Conservation (phyloP, 257 asterid species). For the Paraleonurus japonicus region DNA sequence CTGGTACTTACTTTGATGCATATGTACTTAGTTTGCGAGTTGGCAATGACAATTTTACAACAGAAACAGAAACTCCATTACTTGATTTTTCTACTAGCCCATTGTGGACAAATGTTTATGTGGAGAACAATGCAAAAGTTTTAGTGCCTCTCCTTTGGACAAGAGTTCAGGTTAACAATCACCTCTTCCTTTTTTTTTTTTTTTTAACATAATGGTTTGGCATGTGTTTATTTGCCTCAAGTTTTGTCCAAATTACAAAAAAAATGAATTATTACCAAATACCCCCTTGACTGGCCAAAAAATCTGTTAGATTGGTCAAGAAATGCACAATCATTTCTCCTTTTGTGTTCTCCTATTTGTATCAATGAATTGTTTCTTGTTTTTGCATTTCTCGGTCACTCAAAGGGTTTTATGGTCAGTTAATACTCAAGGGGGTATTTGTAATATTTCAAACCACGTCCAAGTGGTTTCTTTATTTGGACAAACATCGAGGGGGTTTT, state of each 20-base stretch:
- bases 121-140: conserved; percentile 92
- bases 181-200: neutral
- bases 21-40: conserved; percentile 90
- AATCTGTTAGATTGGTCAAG: neutral
- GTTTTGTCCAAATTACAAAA: neutral
- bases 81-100: conserved; percentile 93
- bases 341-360: neutral
- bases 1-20: conserved; percentile 96
- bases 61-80: conserved; percentile 96
- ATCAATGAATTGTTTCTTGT: neutral
- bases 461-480: neutral
- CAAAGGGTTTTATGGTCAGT: neutral
- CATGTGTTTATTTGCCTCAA: conserved; percentile 6
- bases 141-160: conserved; percentile 97
- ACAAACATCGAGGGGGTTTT: neutral
- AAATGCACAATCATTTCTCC: neutral
- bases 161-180: conserved; percentile 85
- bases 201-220: neutral
- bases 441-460: neutral
- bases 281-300: neutral
- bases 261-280: neutral
- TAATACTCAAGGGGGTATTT: neutral
- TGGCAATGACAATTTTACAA: conserved; percentile 77
- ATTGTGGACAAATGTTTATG: conserved; percentile 89
- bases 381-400: neutral